These are phyloP conservation scores for Vitis rotundifolia DNA, from an alignment of 164 flowering plant species.

Conservation along the genomic window DNA sequence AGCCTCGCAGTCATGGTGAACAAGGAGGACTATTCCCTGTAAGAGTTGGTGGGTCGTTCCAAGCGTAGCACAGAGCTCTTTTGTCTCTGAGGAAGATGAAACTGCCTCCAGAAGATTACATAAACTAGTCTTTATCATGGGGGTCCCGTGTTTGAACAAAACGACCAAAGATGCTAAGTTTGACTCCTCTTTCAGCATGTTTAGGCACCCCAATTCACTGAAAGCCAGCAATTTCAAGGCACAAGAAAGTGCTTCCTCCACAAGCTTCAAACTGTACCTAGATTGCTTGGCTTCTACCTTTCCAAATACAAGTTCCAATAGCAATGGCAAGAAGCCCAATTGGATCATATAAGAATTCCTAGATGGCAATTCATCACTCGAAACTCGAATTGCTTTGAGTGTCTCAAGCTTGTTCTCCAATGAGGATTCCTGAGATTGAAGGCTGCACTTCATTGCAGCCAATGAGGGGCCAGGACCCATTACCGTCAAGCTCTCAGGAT, in stretches of 20 bases:
- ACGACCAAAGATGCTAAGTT: conserved; percentile 27
- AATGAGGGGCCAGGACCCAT: conserved; percentile 26
- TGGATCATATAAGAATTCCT: conserved; percentile 35
- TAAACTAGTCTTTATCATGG: conserved; percentile 33
- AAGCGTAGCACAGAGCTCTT: conserved; percentile 31
- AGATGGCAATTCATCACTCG: conserved; percentile 31
- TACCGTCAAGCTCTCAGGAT: conserved; percentile 10
- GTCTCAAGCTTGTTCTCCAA: conserved; percentile 32
- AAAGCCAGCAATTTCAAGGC: conserved; percentile 38
- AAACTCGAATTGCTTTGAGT: conserved; percentile 25
- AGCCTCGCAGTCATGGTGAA: conserved; percentile 26
- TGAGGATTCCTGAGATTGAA: conserved; percentile 30
- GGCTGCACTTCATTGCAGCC: conserved; percentile 33
- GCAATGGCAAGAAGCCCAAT: conserved; percentile 42
- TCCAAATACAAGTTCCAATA: conserved; percentile 38
- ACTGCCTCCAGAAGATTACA: conserved; percentile 49
- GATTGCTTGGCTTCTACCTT: conserved; percentile 5
- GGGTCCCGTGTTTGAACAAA: conserved; percentile 40
- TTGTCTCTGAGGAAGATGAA: conserved; percentile 33
- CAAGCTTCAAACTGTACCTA: conserved; percentile 23
- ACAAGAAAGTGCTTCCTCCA: conserved; percentile 48
- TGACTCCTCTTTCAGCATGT: conserved; percentile 36
- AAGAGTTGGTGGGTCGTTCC: conserved; percentile 29
- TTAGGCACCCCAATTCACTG: conserved; percentile 29
- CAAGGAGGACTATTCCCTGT: conserved; percentile 22